phyloP scores from a whole-genome alignment of 1,284 basidiomycete species.

The Stygiomarasmius scandens region DNA sequence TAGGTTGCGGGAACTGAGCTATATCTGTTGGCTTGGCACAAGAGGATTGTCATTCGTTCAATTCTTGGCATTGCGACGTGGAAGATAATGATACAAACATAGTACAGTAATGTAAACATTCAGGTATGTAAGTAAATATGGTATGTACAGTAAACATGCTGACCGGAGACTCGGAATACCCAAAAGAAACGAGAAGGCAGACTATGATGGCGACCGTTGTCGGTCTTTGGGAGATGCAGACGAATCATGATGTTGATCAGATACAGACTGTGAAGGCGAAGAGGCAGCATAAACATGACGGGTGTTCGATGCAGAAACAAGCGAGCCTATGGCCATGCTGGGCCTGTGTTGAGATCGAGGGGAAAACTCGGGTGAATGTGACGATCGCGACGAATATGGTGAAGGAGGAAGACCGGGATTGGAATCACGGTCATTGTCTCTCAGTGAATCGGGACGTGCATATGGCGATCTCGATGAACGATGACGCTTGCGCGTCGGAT shows the following conservation, averaged over 20 bases:
- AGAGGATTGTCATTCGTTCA: too few species aligned
- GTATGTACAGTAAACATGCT: not conserved
- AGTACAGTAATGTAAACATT: not conserved
- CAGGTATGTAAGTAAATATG: not conserved
- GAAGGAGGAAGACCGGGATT: constrained; percentile 10
- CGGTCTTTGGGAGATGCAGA: not conserved
- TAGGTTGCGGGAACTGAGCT: not conserved
- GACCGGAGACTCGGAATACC: too few species aligned
- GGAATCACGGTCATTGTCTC: not conserved
- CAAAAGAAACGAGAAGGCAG: too few species aligned
- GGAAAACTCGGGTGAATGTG: constrained; percentile 1
- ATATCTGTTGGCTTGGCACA: not conserved
- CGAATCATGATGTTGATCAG: constrained; percentile 2
- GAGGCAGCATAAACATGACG: not conserved
- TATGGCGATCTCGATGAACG: constrained; percentile 39
- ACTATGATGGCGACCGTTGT: not conserved
- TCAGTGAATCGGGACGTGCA: not conserved
- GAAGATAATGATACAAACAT: not conserved
- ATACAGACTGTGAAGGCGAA: not conserved
- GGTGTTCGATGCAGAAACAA: constrained; percentile 2
- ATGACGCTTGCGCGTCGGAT: constrained; percentile 48
- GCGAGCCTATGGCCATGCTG: constrained; percentile 10
- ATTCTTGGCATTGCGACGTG: not conserved
- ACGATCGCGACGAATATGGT: constrained; percentile 8
- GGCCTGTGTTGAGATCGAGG: constrained; percentile 4